These are phyloP conservation scores for Shiraia bambusicola DNA, from an alignment of 2,329 filamentous ascomycete species.

Conservation along the genomic window DNA sequence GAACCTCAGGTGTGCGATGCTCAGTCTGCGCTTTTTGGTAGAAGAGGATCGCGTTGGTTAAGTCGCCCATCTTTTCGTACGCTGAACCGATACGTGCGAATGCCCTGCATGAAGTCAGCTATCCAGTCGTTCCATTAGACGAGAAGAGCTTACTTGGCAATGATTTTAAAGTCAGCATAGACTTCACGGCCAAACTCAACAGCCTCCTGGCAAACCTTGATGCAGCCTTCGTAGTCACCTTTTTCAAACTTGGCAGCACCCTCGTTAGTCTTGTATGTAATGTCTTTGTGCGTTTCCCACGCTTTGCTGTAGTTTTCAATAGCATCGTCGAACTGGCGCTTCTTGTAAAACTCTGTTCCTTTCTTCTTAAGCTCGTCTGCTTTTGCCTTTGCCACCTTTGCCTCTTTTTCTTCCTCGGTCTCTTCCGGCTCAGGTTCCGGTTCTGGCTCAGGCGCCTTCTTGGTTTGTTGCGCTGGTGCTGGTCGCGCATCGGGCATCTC, in stretches of 20 bases:
- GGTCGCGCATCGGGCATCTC: conserved; percentile 73
- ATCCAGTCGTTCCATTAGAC: not conserved
- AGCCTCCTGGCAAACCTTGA: conserved; percentile 84
- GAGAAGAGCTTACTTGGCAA: conserved; percentile 71
- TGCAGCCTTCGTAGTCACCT: conserved; percentile 84
- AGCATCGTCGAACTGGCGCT: conserved; percentile 91
- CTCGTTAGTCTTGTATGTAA: conserved; percentile 96
- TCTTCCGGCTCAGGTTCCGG: conserved; percentile 73
- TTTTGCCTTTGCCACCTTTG: conserved; percentile 87
- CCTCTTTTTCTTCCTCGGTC: conserved; percentile 80
- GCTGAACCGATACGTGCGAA: conserved; percentile 92
- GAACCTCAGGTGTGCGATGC: conserved; percentile 91
- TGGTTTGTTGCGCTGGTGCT: conserved; percentile 57
- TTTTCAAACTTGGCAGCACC: conserved; percentile 95
- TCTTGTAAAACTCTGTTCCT: conserved; percentile 96
- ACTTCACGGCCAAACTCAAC: conserved; percentile 86
- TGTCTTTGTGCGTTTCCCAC: conserved; percentile 93
- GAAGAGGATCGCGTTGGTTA: conserved; percentile 77
- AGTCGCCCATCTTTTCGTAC: conserved; percentile 85
- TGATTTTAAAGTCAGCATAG: conserved; percentile 95
- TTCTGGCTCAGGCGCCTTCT: conserved; percentile 59
- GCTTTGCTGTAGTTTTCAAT: conserved; percentile 94
- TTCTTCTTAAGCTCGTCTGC: conserved; percentile 93
- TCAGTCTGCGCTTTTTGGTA: conserved; percentile 95
- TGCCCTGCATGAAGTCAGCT: conserved; percentile 51